A percentile compares a stretch with the other conserved stretches of the same genome.
These are phyloP conservation scores for Tricholoma flavovirens DNA, from an alignment of 768 basidiomycete species.

Conservation along the genomic window DNA sequence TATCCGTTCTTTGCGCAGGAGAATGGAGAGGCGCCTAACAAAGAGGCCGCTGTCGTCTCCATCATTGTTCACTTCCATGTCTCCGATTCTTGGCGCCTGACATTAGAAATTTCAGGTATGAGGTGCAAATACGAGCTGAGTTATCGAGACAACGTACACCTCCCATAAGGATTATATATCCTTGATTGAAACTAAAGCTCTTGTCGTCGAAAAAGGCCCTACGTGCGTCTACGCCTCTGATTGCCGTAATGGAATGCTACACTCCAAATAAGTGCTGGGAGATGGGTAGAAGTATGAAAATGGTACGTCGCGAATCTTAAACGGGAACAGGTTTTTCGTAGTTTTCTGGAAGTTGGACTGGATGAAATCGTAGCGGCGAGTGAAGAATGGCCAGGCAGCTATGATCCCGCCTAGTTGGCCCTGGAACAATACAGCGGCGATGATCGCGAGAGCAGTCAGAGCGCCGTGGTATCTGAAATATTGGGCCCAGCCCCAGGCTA, in stretches of 20 bases:
- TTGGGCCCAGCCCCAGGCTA: background rate
- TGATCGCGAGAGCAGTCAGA: background rate
- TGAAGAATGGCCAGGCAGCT: conserved; percentile 2
- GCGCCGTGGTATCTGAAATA: background rate
- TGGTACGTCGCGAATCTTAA: background rate
- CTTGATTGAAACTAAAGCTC: conserved; percentile 24
- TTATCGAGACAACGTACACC: conserved; percentile 14
- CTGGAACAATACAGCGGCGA: background rate
- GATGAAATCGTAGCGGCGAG: background rate
- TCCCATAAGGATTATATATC: conserved; percentile 30
- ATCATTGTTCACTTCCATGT: conserved; percentile 4
- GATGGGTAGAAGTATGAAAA: background rate
- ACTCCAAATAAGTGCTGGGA: background rate
- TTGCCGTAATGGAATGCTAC: conserved; percentile 20
- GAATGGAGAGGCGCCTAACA: conserved; percentile 10
- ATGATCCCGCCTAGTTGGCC: background rate
- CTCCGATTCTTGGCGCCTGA: conserved; percentile 6
- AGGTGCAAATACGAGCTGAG: too few species aligned
- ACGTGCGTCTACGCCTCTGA: conserved; percentile 25
- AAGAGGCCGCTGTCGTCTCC: conserved; percentile 18
- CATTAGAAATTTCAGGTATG: background rate
- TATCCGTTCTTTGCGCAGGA: conserved; percentile 12
- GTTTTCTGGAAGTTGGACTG: background rate
- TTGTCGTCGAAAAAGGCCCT: conserved; percentile 27
- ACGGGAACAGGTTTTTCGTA: background rate